Evolutionary conservation across 129 eudicot genomes (phyloP).

Genomic region (Centrapalus pauciflorus): DNA sequence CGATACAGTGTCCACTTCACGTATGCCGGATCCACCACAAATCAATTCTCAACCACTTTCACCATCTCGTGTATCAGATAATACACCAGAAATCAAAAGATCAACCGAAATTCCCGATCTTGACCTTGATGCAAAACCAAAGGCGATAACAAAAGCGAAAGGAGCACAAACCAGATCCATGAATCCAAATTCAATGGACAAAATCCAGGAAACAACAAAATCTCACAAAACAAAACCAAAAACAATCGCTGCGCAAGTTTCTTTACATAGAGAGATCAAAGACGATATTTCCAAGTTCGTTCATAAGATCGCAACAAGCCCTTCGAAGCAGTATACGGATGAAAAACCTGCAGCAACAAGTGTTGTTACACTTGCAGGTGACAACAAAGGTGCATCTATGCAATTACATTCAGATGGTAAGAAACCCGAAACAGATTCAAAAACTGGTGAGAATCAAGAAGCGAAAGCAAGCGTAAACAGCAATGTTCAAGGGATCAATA

Average conservation of each 20-base stretch:
- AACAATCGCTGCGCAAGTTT: constrained; percentile 22
- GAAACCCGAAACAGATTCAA: constrained; percentile 14
- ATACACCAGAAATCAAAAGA: constrained; percentile 12
- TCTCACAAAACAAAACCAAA: constrained; percentile 23
- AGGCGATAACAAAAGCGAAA: constrained; percentile 26
- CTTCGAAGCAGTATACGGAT: constrained; percentile 21
- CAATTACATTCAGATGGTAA: constrained; percentile 35
- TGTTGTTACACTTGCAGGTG: constrained; percentile 65
- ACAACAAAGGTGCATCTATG: constrained; percentile 80
- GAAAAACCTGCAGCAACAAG: constrained; percentile 44
- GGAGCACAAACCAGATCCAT: constrained; percentile 22
- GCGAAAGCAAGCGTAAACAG: constrained; percentile 47
- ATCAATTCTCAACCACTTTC: constrained; percentile 22
- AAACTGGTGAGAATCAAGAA: constrained; percentile 29
- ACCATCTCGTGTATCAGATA: constrained; percentile 22
- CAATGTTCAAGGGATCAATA: constrained; percentile 69
- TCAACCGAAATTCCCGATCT: constrained; percentile 5
- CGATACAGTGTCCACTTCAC: constrained; percentile 27
- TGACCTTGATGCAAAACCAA: constrained; percentile 20
- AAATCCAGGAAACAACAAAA: constrained; percentile 6
- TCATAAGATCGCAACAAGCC: constrained; percentile 28
- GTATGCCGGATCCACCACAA: neutral
- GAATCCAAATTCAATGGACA: constrained; percentile 28
- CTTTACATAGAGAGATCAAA: constrained; percentile 44
- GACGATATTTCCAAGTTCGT: constrained; percentile 43